Base-by-base conservation (phyloP, 75 land plant genomes). In the Azolla pinnata region DNA sequence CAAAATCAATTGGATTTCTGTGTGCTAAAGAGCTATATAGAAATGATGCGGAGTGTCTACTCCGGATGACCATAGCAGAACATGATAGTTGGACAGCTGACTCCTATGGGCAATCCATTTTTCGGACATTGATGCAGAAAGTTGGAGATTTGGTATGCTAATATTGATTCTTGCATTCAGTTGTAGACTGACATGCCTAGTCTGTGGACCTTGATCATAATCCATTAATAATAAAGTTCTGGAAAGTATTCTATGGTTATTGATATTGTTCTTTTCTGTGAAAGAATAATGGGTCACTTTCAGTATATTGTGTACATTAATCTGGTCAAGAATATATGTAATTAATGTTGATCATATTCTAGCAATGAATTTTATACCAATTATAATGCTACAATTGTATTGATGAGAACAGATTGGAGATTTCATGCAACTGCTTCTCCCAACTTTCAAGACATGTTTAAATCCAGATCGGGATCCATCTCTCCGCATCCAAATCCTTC, bases 401-500 rank as follows among this genome's bases (percentile, higher is more conserved):
- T 20, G 21, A 29, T 31, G 2, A 16, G 24, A 30, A 25, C 64
- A 73, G 75, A 70, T 52, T 38, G 75, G 69, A 42, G 59, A 64
- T 10, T 67, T 61, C 33, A 23, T 73, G n/a, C 25, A 57, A 33
- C 30, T n/a, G n/a, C n/a, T n/a, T n/a, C n/a, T n/a, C n/a, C 69
- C 69, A 29, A 17, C 67, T 24, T 54, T 73, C 44, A 44, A 40
- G 21, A 31, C 19, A 10, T 67, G 75, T 44, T 31, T 73, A 29
- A 31, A 67, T 16, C 48, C 50, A 31, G 59, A 73, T 31, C 61
- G 70, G 57, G 75, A 73, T 27, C 75, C 75, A 10, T 45, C 71
- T 40, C 64, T 73, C 18, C 70, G 75, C 14, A 58, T 73, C 25
- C 31, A 44, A 29, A 33, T 67, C 31, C 34, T 73, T 50, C 75